These are phyloP conservation scores for Podospora tetraspora DNA, from an alignment of 495 filamentous ascomycete species.

Conservation along the genomic window DNA sequence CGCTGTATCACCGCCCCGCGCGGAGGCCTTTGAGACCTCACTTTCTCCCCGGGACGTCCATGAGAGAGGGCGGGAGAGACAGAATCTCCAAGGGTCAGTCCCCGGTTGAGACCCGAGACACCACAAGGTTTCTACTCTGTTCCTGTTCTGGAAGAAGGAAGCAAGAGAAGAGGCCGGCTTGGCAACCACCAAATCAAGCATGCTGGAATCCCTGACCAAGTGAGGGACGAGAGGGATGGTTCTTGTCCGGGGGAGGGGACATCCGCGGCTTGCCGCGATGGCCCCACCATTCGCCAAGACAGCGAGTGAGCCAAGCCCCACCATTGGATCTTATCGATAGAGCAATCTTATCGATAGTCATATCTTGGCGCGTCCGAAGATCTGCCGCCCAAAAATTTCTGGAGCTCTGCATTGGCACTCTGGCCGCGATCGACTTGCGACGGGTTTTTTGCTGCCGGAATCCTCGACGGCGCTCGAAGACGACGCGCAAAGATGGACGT, in stretches of 20 bases:
- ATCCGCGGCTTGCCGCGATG: neutral
- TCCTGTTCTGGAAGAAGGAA: neutral
- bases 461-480: constrained; percentile 1
- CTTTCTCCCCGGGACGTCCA: neutral
- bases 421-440: constrained; percentile 6
- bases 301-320: constrained; percentile 5
- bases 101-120: neutral
- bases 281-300: constrained; percentile 2
- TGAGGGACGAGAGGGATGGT: too few relatives aligned
- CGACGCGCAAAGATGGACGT: constrained; percentile 57
- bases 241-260: neutral
- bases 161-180: neutral
- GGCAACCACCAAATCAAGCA: neutral
- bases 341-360: constrained; percentile 23
- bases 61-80: too few relatives aligned
- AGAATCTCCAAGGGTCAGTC: neutral
- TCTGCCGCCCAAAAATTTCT: constrained; percentile 29
- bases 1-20: neutral
- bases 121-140: neutral
- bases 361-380: constrained; percentile 9
- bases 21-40: neutral
- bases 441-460: constrained; percentile 10
- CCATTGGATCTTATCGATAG: constrained; percentile 23
- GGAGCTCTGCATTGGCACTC: constrained; percentile 19
- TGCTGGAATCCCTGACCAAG: neutral